Conservation (phyloP, 2,329 filamentous ascomycete genomes). For the Penicillium sp. region DNA sequence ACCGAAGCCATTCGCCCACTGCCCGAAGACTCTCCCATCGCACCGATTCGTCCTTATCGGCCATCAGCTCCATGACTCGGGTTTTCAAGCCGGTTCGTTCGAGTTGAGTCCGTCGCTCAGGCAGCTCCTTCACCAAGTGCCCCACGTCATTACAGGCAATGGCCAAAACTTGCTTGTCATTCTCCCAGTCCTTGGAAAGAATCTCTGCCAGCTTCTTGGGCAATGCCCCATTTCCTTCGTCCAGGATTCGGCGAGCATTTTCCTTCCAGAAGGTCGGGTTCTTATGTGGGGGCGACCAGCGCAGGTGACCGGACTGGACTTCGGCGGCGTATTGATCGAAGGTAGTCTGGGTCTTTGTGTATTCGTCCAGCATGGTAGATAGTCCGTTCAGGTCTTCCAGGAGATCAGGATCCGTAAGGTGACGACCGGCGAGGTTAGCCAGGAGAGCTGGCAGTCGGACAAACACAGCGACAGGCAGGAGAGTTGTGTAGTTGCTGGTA, state of each 20-base stretch:
- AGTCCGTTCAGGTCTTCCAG: conserved; percentile 56
- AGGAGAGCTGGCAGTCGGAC: conserved; percentile 75
- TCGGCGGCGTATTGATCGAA: conserved; percentile 78
- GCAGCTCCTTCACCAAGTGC: conserved; percentile 85
- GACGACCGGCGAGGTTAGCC: conserved; percentile 61
- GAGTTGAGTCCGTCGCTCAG: conserved; percentile 78
- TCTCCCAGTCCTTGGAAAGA: conserved; percentile 80
- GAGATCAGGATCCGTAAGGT: conserved; percentile 57
- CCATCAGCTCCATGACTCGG: conserved; percentile 92
- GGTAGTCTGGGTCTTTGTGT: conserved; percentile 72
- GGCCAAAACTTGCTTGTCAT: conserved; percentile 82
- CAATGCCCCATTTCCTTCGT: conserved; percentile 79
- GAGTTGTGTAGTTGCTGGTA: conserved; percentile 68
- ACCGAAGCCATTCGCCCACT: conserved; percentile 77
- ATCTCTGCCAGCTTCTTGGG: conserved; percentile 85
- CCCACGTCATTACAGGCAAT: conserved; percentile 94
- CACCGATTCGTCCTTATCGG: conserved; percentile 83
- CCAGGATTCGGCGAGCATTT: conserved; percentile 85
- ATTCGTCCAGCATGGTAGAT: conserved; percentile 79
- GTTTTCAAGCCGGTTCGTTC: conserved; percentile 86
- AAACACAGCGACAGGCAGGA: conserved; percentile 83
- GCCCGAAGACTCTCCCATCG: conserved; percentile 91
- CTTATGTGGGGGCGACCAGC: conserved; percentile 91
- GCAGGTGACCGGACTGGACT: conserved; percentile 81
- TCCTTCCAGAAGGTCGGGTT: conserved; percentile 89